Evolutionary conservation across 169 alveolate species (phyloP).

Genomic region (Cryptosporidium sp.): DNA sequence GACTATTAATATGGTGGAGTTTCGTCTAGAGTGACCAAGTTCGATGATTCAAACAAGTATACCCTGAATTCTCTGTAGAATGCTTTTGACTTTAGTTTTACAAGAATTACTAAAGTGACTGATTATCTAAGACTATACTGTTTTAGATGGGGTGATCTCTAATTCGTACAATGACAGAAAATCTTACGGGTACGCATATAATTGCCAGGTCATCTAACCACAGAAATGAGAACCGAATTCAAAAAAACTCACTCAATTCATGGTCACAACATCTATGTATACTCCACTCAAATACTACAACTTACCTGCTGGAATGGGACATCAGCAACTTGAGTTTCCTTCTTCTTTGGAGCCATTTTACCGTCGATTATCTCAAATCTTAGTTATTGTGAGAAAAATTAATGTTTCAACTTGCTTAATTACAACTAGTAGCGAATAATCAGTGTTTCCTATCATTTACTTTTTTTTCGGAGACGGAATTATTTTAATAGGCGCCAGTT

Average conservation of each 20-base stretch:
- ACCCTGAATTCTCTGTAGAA: neutral
- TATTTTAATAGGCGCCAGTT: constrained; percentile 17
- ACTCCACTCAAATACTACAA: neutral
- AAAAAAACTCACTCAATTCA: neutral
- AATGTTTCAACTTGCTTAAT: neutral
- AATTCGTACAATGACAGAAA: neutral
- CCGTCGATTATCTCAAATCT: constrained; percentile 7
- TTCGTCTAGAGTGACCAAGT: neutral
- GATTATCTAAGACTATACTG: neutral
- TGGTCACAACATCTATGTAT: neutral
- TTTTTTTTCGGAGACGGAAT: constrained; percentile 48
- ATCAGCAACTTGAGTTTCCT: constrained; percentile 62
- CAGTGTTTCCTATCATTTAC: neutral
- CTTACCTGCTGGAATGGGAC: constrained; percentile 76
- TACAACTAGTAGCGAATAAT: constrained; percentile 5
- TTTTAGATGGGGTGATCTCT: neutral
- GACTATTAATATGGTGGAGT: neutral
- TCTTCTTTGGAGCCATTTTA: constrained; percentile 74
- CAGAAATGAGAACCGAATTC: neutral
- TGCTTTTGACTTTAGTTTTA: neutral
- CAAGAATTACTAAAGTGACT: neutral
- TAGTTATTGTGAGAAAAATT: neutral
- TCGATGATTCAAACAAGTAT: neutral
- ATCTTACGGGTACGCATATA: neutral
- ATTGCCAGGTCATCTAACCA: neutral